Percentiles rank a stretch among this genome's conserved stretches.
Evolutionary conservation across 1,139 yeast species (phyloP).

Genomic region (Candida tropicalis): DNA sequence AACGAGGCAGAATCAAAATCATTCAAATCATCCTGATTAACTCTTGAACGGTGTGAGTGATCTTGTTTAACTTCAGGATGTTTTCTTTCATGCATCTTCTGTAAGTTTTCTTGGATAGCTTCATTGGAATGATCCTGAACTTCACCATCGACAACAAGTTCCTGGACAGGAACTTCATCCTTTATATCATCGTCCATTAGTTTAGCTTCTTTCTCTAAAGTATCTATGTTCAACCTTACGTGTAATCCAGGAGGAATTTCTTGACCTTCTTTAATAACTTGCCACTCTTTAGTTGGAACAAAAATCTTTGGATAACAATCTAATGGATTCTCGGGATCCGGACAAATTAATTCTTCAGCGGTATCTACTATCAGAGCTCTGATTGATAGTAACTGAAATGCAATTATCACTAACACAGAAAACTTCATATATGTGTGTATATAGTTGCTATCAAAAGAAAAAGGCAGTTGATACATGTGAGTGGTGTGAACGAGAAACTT

Average conservation of each 20-base stretch:
- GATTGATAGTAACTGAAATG: constrained; percentile 3
- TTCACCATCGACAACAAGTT: constrained; percentile 21
- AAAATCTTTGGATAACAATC: constrained; percentile 67
- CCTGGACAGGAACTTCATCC: constrained; percentile 12
- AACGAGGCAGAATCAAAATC: constrained; percentile 32
- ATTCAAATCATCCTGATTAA: constrained; percentile 23
- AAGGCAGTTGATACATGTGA: too few relatives aligned
- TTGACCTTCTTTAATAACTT: constrained; percentile 65
- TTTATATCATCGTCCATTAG: constrained; percentile 37
- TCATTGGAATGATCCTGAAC: constrained; percentile 15
- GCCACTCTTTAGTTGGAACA: constrained; percentile 69
- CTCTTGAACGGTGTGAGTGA: constrained; percentile 15
- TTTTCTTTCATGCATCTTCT: constrained; percentile 10
- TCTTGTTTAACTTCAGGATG: constrained; percentile 6
- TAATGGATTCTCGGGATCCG: constrained; percentile 35
- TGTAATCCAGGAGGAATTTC: constrained; percentile 79
- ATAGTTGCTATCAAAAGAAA: background rate
- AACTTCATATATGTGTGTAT: constrained; percentile 3
- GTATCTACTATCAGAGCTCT: constrained; percentile 18
- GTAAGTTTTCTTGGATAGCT: constrained; percentile 11
- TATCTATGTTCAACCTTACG: constrained; percentile 68
- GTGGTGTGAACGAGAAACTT: background rate
- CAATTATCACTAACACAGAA: constrained; percentile 6
- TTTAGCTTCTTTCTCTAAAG: constrained; percentile 70
- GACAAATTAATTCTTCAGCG: constrained; percentile 19